Percentiles rank a stretch among this genome's conserved stretches.
phyloP scores from a whole-genome alignment of 1,284 basidiomycete species.

The Heliocybe sulcata region DNA sequence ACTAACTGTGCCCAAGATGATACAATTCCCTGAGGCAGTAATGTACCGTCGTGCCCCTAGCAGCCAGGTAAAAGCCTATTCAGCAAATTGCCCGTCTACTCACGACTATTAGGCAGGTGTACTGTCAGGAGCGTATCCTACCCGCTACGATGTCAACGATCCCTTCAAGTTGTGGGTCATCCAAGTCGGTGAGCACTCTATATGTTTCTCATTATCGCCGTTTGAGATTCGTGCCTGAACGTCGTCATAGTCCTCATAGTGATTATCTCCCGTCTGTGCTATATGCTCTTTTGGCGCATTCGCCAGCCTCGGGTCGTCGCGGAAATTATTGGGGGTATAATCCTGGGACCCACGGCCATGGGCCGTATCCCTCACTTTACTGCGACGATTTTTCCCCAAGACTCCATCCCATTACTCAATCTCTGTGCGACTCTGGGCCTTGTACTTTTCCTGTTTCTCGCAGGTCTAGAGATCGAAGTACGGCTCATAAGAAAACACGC shows the following conservation, averaged over 20 bases:
- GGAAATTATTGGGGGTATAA: conserved; percentile 80
- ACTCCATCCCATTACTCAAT: conserved; percentile 66
- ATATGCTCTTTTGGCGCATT: conserved; percentile 54
- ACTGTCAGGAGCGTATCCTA: conserved; percentile 62
- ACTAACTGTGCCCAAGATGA: too few relatives aligned
- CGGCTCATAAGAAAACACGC: conserved; percentile 46
- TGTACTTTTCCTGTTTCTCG: conserved; percentile 84
- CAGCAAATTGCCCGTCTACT: too few relatives aligned
- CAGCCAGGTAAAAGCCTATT: too few relatives aligned
- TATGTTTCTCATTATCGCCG: too few relatives aligned
- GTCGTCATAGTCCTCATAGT: conserved; percentile 61
- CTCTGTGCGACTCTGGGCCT: conserved; percentile 86
- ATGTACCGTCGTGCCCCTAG: too few relatives aligned
- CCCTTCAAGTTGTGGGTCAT: conserved; percentile 84
- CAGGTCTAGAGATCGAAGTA: conserved; percentile 85
- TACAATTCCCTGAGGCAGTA: too few relatives aligned
- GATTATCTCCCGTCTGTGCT: conserved; percentile 65
- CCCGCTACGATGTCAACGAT: conserved; percentile 48
- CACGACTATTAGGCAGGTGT: conserved; percentile 53
- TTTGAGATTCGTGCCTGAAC: too few relatives aligned
- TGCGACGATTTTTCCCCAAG: conserved; percentile 64
- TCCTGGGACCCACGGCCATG: conserved; percentile 73
- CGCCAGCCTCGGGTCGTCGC: conserved; percentile 85
- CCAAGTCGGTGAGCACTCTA: conserved; percentile 60
- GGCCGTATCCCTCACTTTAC: conserved; percentile 73